Percentiles rank a stretch among this genome's conserved stretches.
Conservation (phyloP, 139 green algal species). For the Coelastrella sp. region DNA sequence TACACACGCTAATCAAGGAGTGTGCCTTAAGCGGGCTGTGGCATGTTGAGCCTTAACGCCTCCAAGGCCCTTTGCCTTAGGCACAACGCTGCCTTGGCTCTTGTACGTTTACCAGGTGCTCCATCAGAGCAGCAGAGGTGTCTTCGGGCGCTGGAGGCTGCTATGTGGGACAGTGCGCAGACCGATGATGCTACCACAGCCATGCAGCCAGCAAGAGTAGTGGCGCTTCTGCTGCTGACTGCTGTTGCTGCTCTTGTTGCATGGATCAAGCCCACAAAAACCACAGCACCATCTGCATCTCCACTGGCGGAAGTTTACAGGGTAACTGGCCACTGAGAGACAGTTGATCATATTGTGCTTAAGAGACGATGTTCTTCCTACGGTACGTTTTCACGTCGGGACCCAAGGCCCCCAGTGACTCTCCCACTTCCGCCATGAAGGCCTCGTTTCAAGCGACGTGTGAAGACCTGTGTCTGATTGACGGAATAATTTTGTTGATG, state of each 20-base stretch:
- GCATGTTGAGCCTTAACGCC: too few relatives aligned
- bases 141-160: slow-evolving; percentile 1
- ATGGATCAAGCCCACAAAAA: background rate
- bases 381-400: too few relatives aligned
- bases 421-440: too few relatives aligned
- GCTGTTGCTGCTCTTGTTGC: background rate
- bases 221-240: slow-evolving; percentile 1
- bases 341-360: background rate
- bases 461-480: too few relatives aligned
- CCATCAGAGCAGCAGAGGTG: background rate
- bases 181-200: background rate
- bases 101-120: background rate
- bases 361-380: background rate
- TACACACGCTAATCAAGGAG: too few relatives aligned
- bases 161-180: slow-evolving; percentile 31
- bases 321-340: too few relatives aligned
- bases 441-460: too few relatives aligned
- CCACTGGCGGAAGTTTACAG: background rate
- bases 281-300: background rate
- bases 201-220: background rate
- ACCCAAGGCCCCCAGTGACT: too few relatives aligned
- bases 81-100: too few relatives aligned
- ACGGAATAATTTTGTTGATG: too few relatives aligned
- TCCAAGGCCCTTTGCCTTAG: too few relatives aligned
- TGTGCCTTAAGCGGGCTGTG: too few relatives aligned